phyloP scores from a whole-genome alignment of 129 eudicot genomes.

The Artemisia annua region DNA sequence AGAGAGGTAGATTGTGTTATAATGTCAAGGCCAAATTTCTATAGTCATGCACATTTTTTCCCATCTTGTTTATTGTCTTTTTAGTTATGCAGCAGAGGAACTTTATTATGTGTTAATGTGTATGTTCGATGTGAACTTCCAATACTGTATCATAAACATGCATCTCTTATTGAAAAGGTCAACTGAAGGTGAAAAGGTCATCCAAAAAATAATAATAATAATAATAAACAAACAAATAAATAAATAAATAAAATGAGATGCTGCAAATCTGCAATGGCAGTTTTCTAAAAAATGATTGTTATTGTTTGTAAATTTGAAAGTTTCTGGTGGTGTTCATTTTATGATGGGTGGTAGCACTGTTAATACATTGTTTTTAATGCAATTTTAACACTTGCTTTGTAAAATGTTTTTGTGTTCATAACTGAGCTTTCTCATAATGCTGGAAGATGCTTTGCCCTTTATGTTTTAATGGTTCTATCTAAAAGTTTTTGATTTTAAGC shows the following conservation, averaged over 20 bases:
- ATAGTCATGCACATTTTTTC: neutral
- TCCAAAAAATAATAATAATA: too few species aligned
- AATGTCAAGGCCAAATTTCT: slow-evolving; percentile 7
- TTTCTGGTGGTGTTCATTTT: neutral
- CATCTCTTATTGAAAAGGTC: neutral
- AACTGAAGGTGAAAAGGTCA: slow-evolving; percentile 2
- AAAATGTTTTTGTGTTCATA: too few species aligned
- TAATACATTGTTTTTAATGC: neutral
- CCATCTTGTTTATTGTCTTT: neutral
- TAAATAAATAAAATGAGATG: neutral
- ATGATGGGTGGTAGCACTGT: neutral
- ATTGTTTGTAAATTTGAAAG: neutral
- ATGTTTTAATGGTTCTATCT: neutral
- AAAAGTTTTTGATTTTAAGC: neutral
- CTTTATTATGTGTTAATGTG: slow-evolving; percentile 3
- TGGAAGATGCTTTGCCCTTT: neutral
- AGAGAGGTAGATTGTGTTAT: slow-evolving; percentile 54
- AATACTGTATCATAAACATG: slow-evolving; percentile 1
- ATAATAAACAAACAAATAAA: too few species aligned
- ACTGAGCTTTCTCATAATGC: neutral
- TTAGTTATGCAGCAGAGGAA: slow-evolving; percentile 3
- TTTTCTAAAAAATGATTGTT: neutral
- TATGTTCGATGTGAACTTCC: slow-evolving; percentile 3
- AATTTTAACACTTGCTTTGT: too few species aligned
- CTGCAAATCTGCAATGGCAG: neutral